Base-by-base conservation (phyloP, 495 filamentous ascomycete species). In the Penicillium paradoxum region DNA sequence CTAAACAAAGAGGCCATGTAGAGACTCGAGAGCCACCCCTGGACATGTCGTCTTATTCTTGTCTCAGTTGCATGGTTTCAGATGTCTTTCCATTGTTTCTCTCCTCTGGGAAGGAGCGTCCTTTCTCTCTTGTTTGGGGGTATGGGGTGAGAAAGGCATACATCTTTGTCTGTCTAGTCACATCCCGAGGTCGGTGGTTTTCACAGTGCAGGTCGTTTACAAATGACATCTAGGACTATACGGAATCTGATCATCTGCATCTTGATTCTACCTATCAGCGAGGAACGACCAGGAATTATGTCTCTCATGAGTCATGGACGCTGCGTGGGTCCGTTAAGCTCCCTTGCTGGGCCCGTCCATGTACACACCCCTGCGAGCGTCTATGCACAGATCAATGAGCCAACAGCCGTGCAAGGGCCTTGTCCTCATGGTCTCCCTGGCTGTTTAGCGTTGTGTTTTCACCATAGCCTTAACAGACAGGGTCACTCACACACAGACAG, bases 331-430 rank as follows among this genome's bases (percentile, higher is more conserved):
- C 17, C 15, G 41, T 18, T 14, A 10, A 29, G 25, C 2, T 13
- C 33, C 46, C 46, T 49, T 49, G 11, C 45, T 29, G 43, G 1
- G 7, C 4, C 2, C 9, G 39, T 37, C 8, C 32, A 25, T 36
- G 21, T 48, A 33, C 19, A 24, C 6, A 27, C 13, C 46, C 46
- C 46, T 38, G 46, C 33, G 39, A 49, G 21, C 46, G 46, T 39
- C 32, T 27, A 11, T 18, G 41, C 15, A 17, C 15, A 44, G 18
- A 22, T 30, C 24, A 27, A 29, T 29, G n/a, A 15, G 24, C 19
- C 10, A 17, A 25, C 45, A 29, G 33, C 9, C 17, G 17, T 6
- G 46, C 21, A 37, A 29, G 33, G 33, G 46, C 46, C 29, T 49
- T 49, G 22, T 39, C 34, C 15, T 37, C 34, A 22, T 18, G 21